These are phyloP conservation scores for Zostera marina DNA, from an alignment of 116 monocot genomes.

Conservation along the genomic window DNA sequence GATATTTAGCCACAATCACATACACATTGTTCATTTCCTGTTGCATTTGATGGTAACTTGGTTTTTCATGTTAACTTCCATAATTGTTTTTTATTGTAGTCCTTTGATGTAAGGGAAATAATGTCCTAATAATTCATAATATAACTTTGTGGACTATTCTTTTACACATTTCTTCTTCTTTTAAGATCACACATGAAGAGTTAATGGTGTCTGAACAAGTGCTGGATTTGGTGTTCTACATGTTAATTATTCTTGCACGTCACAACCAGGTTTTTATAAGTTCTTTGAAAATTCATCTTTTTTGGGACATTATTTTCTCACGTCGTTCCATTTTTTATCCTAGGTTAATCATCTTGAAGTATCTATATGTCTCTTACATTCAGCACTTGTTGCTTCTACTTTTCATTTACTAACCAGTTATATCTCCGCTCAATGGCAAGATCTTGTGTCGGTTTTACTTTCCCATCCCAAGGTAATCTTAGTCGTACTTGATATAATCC, in stretches of 20 bases:
- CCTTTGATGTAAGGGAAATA: not conserved
- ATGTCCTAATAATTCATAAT: not conserved
- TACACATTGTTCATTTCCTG: not conserved
- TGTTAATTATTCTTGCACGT: slow-evolving; percentile 58
- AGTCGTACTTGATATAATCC: no score
- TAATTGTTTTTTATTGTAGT: not conserved
- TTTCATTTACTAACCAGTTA: slow-evolving; percentile 69
- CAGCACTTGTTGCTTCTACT: slow-evolving; percentile 58
- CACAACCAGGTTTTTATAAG: slow-evolving; percentile 44
- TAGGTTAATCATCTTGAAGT: slow-evolving; percentile 42
- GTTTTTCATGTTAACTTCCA: not conserved
- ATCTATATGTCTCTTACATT: slow-evolving; percentile 39
- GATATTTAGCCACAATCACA: no score
- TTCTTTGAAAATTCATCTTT: not conserved
- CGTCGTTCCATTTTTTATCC: slow-evolving; percentile 6
- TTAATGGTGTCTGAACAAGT: slow-evolving; percentile 77
- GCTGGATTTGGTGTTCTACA: slow-evolving; percentile 80
- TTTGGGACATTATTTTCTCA: slow-evolving; percentile 4
- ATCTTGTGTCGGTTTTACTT: slow-evolving; percentile 77
- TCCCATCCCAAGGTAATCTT: slow-evolving; percentile 88
- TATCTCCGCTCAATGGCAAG: slow-evolving; percentile 81
- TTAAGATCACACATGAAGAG: slow-evolving; percentile 83
- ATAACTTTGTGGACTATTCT: not conserved
- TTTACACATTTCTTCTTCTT: slow-evolving; percentile 6
- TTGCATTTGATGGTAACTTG: not conserved